Conservation (phyloP, 1,284 basidiomycete genomes). For the Rhodotorula sp. region DNA sequence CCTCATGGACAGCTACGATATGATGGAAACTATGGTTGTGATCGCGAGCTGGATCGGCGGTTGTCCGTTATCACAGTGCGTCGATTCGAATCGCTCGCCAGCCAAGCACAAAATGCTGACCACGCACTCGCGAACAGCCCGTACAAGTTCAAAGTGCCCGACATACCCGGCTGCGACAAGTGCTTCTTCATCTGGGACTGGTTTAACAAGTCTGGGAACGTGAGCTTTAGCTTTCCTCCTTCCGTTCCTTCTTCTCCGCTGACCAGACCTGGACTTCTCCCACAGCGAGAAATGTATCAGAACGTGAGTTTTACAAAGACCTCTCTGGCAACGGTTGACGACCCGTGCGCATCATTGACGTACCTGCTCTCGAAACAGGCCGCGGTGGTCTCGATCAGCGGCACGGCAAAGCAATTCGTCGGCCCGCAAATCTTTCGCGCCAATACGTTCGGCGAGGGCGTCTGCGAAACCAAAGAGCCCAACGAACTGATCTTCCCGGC, state of each 20-base stretch:
- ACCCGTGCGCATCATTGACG: not conserved
- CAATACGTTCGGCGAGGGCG: slow-evolving; percentile 48
- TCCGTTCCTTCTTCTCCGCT: not conserved
- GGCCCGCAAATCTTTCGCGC: slow-evolving; percentile 50
- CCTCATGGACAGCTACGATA: slow-evolving; percentile 45
- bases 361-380: not conserved
- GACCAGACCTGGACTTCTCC: not conserved
- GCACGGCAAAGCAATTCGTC: slow-evolving; percentile 42
- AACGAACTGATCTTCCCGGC: too few relatives aligned
- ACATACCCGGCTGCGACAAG: slow-evolving; percentile 47
- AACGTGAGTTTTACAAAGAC: slow-evolving; percentile 41
- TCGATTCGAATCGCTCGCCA: not conserved
- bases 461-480: too few relatives aligned
- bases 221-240: not conserved
- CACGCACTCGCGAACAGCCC: slow-evolving; percentile 44
- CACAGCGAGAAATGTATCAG: slow-evolving; percentile 44
- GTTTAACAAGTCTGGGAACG: slow-evolving; percentile 47
- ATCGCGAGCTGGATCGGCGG: slow-evolving; percentile 49
- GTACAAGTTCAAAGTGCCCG: slow-evolving; percentile 35
- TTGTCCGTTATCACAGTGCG: slow-evolving; percentile 2
- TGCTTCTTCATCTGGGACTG: slow-evolving; percentile 51
- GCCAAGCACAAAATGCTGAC: not conserved
- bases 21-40: slow-evolving; percentile 50
- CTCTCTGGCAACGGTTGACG: too few relatives aligned
- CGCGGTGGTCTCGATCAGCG: slow-evolving; percentile 49